Conservation (phyloP, 495 filamentous ascomycete species). For the Daldinia bambusicola region DNA sequence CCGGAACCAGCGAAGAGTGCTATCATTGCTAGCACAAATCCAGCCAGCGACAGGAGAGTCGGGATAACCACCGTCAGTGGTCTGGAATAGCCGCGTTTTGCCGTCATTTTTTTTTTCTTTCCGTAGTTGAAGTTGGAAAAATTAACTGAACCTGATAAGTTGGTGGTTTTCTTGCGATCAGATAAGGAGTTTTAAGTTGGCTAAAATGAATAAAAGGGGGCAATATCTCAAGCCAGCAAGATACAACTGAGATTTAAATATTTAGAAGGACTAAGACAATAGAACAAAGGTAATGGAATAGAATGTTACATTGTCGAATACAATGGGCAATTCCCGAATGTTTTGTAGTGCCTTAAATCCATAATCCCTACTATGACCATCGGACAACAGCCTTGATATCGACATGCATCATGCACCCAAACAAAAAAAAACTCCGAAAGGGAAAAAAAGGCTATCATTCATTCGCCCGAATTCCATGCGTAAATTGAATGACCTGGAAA, state of each 20-base stretch:
- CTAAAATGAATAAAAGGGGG: background rate
- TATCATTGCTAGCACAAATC: constrained; percentile 74
- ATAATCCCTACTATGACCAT: background rate
- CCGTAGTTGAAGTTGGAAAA: background rate
- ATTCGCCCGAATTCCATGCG: constrained; percentile 15
- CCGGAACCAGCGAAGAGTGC: constrained; percentile 75
- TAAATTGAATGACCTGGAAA: constrained; percentile 4
- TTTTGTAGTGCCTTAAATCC: background rate
- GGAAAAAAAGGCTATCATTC: background rate
- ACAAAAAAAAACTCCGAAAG: background rate
- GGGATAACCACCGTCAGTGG: constrained; percentile 55
- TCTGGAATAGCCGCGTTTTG: constrained; percentile 35
- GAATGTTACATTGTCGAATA: constrained; percentile 1
- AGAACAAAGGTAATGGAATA: constrained; percentile 10
- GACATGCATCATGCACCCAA: constrained; percentile 5
- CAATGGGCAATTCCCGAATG: background rate
- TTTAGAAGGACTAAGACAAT: background rate
- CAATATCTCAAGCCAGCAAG: background rate
- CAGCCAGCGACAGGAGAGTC: constrained; percentile 61
- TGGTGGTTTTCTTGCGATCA: background rate
- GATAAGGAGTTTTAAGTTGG: background rate
- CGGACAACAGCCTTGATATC: constrained; percentile 3
- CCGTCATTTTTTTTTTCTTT: constrained; percentile 27
- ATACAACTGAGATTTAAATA: constrained; percentile 9
- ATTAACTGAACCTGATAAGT: background rate